These are phyloP conservation scores for Ulmus americana DNA, from an alignment of 331 rosid species.

Conservation along the genomic window DNA sequence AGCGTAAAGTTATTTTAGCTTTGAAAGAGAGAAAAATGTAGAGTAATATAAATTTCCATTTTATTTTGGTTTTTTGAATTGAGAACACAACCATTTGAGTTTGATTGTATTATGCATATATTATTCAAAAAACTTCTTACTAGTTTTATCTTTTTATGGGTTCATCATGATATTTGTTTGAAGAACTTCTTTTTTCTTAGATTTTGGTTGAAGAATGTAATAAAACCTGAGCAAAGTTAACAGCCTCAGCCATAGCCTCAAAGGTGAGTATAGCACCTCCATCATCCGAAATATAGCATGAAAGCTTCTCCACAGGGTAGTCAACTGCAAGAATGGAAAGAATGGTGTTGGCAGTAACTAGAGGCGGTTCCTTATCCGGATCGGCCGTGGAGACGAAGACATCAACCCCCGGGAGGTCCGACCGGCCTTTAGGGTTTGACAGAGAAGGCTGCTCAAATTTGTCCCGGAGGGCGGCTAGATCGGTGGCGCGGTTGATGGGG, in stretches of 20 bases:
- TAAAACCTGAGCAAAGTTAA: constrained; percentile 53
- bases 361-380: constrained; percentile 65
- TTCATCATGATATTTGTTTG: no score
- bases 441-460: constrained; percentile 50
- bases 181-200: no score
- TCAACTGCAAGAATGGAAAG: constrained; percentile 57
- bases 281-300: constrained; percentile 62
- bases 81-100: no score
- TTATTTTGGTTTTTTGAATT: no score
- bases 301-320: constrained; percentile 53
- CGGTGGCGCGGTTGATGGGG: constrained; percentile 62
- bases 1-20: no score
- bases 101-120: no score
- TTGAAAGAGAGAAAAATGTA: no score
- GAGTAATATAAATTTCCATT: no score
- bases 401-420: constrained; percentile 64
- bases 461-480: constrained; percentile 45
- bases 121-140: no score
- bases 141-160: no score
- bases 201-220: no score
- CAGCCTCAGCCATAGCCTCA: constrained; percentile 16
- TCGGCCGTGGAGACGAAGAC: constrained; percentile 61
- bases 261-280: constrained; percentile 70
- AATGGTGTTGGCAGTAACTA: constrained; percentile 64
- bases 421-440: constrained; percentile 46